Conservation (phyloP, 139 green algal genomes). For the Chlamydomonas schloesseri region DNA sequence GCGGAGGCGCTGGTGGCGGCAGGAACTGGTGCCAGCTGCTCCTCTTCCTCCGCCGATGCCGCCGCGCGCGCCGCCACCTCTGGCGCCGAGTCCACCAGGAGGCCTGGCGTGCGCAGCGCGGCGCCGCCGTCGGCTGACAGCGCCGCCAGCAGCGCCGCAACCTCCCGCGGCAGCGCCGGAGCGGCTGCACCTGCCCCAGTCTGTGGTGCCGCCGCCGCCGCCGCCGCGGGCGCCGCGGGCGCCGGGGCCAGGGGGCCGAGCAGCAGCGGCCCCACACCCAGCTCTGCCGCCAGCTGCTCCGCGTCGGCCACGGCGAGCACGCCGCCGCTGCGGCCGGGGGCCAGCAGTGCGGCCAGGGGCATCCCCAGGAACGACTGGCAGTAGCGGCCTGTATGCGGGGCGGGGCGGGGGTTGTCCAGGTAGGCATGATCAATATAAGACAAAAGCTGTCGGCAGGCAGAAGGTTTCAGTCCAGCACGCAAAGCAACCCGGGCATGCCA, state of each 20-base stretch:
- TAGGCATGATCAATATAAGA: no score
- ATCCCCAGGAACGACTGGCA: constrained; percentile 28
- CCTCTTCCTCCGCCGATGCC: neutral
- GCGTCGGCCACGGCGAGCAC: neutral
- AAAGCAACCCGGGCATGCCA: no score
- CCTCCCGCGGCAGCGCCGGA: constrained; percentile 1
- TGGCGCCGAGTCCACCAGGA: neutral
- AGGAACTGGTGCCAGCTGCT: no score
- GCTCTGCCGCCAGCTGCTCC: neutral
- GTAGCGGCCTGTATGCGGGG: constrained; percentile 3
- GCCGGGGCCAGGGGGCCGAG: neutral
- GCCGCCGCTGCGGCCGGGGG: neutral
- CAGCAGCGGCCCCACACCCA: constrained; percentile 4
- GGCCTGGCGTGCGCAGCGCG: neutral
- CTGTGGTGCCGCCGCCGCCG: no score
- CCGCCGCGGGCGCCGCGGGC: neutral
- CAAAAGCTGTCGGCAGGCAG: no score
- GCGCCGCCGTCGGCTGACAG: neutral
- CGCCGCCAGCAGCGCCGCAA: neutral
- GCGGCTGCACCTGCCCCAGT: no score
- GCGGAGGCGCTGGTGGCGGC: neutral
- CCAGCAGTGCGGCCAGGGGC: neutral
- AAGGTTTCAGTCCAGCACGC: no score
- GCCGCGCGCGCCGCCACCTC: neutral
- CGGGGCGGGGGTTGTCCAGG: no score